Evolutionary conservation across 2,329 filamentous ascomycete genomes (phyloP), one percentile per base, ranked within the genome.

Genomic region (Epichloe elymi): DNA sequence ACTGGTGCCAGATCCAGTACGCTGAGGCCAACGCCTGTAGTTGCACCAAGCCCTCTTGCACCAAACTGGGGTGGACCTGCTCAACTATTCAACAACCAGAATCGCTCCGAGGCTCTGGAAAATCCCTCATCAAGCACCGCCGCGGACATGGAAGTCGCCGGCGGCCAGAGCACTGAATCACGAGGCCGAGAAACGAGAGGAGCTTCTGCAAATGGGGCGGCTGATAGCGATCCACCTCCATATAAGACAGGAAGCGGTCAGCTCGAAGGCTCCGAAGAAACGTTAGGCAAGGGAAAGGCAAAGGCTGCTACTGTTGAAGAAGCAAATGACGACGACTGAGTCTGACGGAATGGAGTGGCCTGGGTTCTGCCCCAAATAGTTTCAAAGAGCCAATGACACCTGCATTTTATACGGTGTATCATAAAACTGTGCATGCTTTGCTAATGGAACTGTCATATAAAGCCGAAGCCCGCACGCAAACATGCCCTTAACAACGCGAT

Each of bases 11-110:
- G 42, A 48, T 44, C 49, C 39, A 17, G 51, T 48, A 19, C 48
- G 50, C 20, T 48, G 55, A 19, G 65, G 10, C 51, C 61, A 3
- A 57, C 63, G 6, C 54, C 63, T 4, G 71, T 77, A 15, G 69
- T 74, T 14, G 70, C 74, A 4, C 74, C 74, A 2, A 74, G 70
- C 20, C 73, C 74, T 15, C 60, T 73, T 20, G 60, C 70, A 52
- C 74, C 75, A 5, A 72, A 70, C 51, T 79, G 76, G 75, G 73
- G 73, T 45, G 72, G 73, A 14, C 63, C 71, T 2, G 67, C 72
- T 15, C 75, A 76, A 57, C 62, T 77, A 0, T 76, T 76, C 51
- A 63, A 63, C 15, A 65, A 60, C 46, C 63, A 63, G 17, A 51
- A 60, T 39, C 59, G 61, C 26, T 41, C 64, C 46, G 58, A 61